Evolutionary conservation across 2,329 filamentous ascomycete species (phyloP), one percentile per base, ranked within the genome.

Genomic region (Hymenoscyphus repandus): DNA sequence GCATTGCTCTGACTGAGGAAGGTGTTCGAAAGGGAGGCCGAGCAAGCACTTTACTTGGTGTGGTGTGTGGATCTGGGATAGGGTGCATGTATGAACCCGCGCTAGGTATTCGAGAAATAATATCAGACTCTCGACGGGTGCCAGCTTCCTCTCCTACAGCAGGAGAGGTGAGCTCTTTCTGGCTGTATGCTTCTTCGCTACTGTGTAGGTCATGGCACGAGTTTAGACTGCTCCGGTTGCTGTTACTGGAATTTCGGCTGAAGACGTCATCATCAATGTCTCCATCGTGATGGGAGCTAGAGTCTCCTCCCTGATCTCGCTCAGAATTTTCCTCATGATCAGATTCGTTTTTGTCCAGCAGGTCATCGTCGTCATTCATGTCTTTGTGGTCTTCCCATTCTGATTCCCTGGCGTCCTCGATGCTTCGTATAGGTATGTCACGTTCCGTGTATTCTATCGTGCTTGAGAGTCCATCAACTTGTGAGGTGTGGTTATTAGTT

Each of bases 21-120:
- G 85, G 80, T 11, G 85, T 85, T 43, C 85, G 76, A 64, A 90
- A 89, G 1, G 80, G 77, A 5, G 82, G 79, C 2, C 85, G 77
- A 7, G 77, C 75, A 6, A 78, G 79, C 6, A 76, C 75, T 47
- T 83, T 78, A 18, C 77, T 62, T 30, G 61, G 62, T 17, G 60
- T 64, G 10, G 51, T 56, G 30, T 54, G 47, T 70, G 70, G 9
- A 72, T 75, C 34, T 64, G 64, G 55, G 4, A 61, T 58, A 18
- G 49, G 49, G 17, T 60, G 60, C 30, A 61, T 57, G 43, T 63
- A 62, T 18, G 63, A 64, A 27, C 54, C 48, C 53, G 59, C 52
- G 64, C 69, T 57, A 52, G 69, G 55, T 49, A 65, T 53, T 51
- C 66, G 52, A 69, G 74, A 64, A 74, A 83, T 67, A 71, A 72